A percentile compares a stretch with the other conserved stretches of the same genome.
phyloP scores from a whole-genome alignment of 768 basidiomycete species.

The Coprinopsis strossmayeri region DNA sequence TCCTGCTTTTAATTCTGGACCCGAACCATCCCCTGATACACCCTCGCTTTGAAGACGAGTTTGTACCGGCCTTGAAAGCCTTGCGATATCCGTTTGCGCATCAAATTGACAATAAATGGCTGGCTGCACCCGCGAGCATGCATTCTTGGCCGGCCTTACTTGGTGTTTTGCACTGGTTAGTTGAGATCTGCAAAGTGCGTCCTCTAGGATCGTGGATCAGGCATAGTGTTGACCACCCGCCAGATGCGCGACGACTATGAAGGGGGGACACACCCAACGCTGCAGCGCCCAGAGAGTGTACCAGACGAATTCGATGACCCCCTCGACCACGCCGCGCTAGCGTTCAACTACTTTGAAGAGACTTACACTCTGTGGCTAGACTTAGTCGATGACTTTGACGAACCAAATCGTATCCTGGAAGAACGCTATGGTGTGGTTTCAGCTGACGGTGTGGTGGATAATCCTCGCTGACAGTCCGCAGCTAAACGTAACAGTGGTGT shows the following conservation, averaged over 20 bases:
- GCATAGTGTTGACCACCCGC: constrained; percentile 9
- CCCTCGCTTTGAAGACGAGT: constrained; percentile 72
- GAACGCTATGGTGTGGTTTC: constrained; percentile 61
- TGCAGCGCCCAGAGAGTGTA: constrained; percentile 53
- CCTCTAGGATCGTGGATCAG: neutral
- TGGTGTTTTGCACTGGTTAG: constrained; percentile 90
- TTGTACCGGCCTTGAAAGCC: constrained; percentile 65
- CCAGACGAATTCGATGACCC: constrained; percentile 74
- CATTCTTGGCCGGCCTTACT: constrained; percentile 90
- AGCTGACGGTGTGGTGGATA: neutral
- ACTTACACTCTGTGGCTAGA: constrained; percentile 67
- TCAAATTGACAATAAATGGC: constrained; percentile 77
- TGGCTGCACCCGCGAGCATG: constrained; percentile 83
- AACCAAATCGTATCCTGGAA: constrained; percentile 65
- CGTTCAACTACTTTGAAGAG: constrained; percentile 66
- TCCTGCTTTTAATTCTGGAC: constrained; percentile 67
- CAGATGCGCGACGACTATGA: constrained; percentile 42
- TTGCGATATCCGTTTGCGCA: constrained; percentile 78
- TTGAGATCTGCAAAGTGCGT: constrained; percentile 74
- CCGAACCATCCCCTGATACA: constrained; percentile 53
- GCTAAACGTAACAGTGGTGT: constrained; percentile 70
- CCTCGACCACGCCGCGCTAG: constrained; percentile 68
- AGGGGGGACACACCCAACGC: constrained; percentile 57
- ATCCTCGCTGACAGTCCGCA: constrained; percentile 21
- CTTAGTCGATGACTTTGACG: constrained; percentile 59